A percentile compares a stretch with the other conserved stretches of the same genome.
Evolutionary conservation across 2,329 filamentous ascomycete species (phyloP).

Genomic region (Botrytis pseudocinerea): DNA sequence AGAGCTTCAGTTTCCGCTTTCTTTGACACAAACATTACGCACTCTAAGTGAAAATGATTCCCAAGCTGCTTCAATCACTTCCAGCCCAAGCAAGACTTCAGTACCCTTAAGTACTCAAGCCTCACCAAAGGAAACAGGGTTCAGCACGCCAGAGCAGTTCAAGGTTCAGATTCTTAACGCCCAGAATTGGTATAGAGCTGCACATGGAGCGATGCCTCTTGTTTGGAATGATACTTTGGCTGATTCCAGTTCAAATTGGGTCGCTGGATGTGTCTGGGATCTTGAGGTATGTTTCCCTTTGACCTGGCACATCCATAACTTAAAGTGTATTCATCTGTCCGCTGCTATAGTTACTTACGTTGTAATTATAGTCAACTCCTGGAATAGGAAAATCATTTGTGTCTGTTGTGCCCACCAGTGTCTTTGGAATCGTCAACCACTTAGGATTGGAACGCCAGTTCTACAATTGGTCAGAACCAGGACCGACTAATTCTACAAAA

Average conservation of each 20-base stretch:
- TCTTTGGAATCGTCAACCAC: not conserved
- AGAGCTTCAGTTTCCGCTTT: not conserved
- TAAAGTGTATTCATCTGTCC: accelerated
- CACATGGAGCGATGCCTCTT: not conserved
- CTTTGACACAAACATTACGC: not conserved
- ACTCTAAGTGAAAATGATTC: constrained; percentile 8
- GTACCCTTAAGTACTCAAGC: not conserved
- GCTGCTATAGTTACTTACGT: not conserved
- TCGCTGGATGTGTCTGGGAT: not conserved
- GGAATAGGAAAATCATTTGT: not conserved
- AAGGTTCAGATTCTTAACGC: not conserved
- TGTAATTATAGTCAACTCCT: not conserved
- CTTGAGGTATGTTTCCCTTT: not conserved
- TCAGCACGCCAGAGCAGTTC: not conserved
- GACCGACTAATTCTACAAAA: not conserved
- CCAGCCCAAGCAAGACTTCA: not conserved
- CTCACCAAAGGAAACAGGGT: not conserved
- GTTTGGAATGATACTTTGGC: constrained; percentile 4
- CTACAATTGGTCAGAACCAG: not conserved
- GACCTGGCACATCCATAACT: no score
- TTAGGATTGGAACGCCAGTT: not conserved
- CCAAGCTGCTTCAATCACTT: not conserved
- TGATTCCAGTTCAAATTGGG: not conserved
- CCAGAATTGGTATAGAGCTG: constrained; percentile 11
- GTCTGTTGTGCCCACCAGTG: not conserved